Evolutionary conservation across 495 filamentous ascomycete genomes (phyloP).

Genomic region (Daldinia loculata): DNA sequence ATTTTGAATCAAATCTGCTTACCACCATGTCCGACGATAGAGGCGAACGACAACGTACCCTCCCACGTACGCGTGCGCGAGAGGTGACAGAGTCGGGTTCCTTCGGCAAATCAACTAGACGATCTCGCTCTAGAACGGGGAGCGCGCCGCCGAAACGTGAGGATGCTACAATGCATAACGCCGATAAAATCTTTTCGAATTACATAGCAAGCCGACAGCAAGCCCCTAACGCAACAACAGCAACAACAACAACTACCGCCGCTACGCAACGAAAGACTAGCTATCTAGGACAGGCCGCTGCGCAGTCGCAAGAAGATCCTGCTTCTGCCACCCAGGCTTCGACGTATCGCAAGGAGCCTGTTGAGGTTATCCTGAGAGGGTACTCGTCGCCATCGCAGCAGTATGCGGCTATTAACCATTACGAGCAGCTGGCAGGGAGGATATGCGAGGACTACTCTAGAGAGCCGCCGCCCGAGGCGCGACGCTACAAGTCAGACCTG

Average conservation of each 20-base stretch:
- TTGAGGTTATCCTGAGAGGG: conserved; percentile 85
- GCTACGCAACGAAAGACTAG: conserved; percentile 44
- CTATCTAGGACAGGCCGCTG: conserved; percentile 33
- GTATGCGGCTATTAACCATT: conserved; percentile 86
- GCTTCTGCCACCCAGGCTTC: conserved; percentile 38
- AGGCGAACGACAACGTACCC: conserved; percentile 42
- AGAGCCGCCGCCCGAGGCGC: conserved; percentile 65
- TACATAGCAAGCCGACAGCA: conserved; percentile 50
- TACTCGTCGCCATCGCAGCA: conserved; percentile 74
- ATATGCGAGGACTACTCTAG: conserved; percentile 93
- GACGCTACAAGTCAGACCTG: conserved; percentile 66
- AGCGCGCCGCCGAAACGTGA: conserved; percentile 60
- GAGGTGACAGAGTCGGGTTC: conserved; percentile 60
- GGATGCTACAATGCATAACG: conserved; percentile 63
- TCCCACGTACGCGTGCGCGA: conserved; percentile 50
- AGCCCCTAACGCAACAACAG: conserved; percentile 24
- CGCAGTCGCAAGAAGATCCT: conserved; percentile 45
- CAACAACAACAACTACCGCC: conserved; percentile 5
- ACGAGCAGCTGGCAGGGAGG: conserved; percentile 77
- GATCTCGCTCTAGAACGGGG: conserved; percentile 61
- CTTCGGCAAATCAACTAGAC: conserved; percentile 64
- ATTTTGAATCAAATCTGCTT: conserved; percentile 21
- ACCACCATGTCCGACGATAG: conserved; percentile 30
- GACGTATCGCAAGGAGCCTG: conserved; percentile 59
- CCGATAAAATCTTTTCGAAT: conserved; percentile 58